Evolutionary conservation across 441 rosid species (phyloP).

Genomic region (Populus hybrid): DNA sequence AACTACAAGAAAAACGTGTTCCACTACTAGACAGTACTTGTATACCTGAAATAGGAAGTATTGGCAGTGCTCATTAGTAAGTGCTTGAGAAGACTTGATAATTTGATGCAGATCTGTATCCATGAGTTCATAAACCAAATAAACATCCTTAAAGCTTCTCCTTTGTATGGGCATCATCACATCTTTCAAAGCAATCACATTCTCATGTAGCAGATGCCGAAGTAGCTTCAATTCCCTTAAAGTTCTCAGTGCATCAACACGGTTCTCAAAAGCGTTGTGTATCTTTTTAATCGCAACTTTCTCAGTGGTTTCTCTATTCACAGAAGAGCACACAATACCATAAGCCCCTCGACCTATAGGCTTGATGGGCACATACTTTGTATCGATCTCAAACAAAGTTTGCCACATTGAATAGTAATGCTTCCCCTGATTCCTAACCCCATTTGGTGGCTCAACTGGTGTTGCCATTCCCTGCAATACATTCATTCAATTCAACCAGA

Average conservation of each 20-base stretch:
- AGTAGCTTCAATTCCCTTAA: conserved; percentile 79
- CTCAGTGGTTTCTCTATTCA: conserved; percentile 61
- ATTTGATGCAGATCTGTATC: conserved; percentile 50
- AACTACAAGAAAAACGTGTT: not conserved
- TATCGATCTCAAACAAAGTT: conserved; percentile 76
- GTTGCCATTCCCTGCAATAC: conserved; percentile 57
- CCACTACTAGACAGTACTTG: not conserved
- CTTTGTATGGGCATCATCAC: conserved; percentile 75
- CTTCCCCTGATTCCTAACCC: conserved; percentile 51
- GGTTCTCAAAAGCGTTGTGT: conserved; percentile 69
- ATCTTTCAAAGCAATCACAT: conserved; percentile 76
- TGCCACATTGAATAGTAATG: conserved; percentile 88
- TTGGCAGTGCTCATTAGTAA: conserved; percentile 74
- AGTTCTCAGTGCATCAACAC: conserved; percentile 68
- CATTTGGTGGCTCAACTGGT: conserved; percentile 79
- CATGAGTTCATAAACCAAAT: conserved; percentile 65
- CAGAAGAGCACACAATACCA: conserved; percentile 75
- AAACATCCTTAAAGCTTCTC: conserved; percentile 74
- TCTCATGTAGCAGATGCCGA: conserved; percentile 74
- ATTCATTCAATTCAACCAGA: conserved; percentile 6
- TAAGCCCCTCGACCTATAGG: conserved; percentile 81
- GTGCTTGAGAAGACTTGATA: conserved; percentile 74
- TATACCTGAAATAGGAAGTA: conserved; percentile 84
- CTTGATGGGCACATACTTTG: conserved; percentile 78
- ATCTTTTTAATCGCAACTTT: conserved; percentile 83